Percentiles rank a stretch among this genome's conserved stretches.
phyloP scores from a whole-genome alignment of 2,329 filamentous ascomycete species.

The Ustilaginoidea virens region DNA sequence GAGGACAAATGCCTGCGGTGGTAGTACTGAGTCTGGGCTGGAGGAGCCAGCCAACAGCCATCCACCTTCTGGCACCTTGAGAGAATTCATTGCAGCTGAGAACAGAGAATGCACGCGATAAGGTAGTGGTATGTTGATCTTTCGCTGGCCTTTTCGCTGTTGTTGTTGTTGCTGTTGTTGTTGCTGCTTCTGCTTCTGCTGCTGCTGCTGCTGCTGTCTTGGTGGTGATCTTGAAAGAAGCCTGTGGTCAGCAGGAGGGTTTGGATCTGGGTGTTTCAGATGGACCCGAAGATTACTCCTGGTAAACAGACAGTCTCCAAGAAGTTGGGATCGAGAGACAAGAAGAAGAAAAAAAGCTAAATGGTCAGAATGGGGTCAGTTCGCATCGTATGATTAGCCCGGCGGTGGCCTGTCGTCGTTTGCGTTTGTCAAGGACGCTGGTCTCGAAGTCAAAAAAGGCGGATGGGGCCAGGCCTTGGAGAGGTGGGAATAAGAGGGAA shows the following conservation, averaged over 20 bases:
- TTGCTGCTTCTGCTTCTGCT: too few species aligned
- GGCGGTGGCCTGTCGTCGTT: slow-evolving; percentile 4
- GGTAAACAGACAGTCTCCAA: too few species aligned
- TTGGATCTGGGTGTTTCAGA: too few species aligned
- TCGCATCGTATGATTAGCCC: slow-evolving; percentile 2
- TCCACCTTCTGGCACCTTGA: slow-evolving; percentile 42
- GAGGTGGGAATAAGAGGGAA: slow-evolving; percentile 7
- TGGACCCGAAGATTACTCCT: too few species aligned
- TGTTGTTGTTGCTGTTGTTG: not conserved
- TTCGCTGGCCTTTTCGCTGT: too few species aligned
- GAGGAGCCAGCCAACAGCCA: slow-evolving; percentile 39
- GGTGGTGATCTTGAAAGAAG: too few species aligned
- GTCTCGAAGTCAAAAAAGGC: not conserved
- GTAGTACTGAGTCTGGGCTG: slow-evolving; percentile 25
- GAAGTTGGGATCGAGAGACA: too few species aligned
- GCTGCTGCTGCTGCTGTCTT: too few species aligned
- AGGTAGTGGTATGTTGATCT: slow-evolving; percentile 9
- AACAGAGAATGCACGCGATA: slow-evolving; percentile 1
- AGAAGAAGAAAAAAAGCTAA: too few species aligned
- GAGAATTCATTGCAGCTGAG: slow-evolving; percentile 28
- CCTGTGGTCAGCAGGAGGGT: too few species aligned
- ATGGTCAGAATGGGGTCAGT: too few species aligned
- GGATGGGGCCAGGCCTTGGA: not conserved
- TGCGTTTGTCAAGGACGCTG: slow-evolving; percentile 1
- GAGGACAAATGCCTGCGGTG: slow-evolving; percentile 41